Evolutionary conservation across 2,329 filamentous ascomycete genomes (phyloP), one percentile per base, ranked within the genome.

Genomic region (Colletotrichum incanum): DNA sequence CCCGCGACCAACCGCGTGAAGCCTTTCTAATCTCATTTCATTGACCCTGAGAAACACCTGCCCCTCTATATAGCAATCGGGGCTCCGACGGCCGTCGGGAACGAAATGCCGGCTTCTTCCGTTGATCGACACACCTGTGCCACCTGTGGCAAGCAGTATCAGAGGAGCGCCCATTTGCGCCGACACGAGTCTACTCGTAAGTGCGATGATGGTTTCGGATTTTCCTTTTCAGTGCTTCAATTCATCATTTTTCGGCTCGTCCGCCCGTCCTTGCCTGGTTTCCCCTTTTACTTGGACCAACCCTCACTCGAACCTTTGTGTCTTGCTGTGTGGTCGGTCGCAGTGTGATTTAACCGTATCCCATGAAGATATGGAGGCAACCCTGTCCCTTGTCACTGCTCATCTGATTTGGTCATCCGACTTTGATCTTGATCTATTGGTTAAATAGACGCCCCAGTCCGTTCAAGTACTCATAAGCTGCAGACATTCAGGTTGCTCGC

Each of bases 101-200:
- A 16, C 28, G 45, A 58, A 7, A 72, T 72, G 70, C 26, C 59
- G n/a, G 54, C 49, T 28, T 41, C 47, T 49, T 59, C 59, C 39
- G 41, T 54, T 4, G 65, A 55, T 12, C 59, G 59, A 16, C 66
- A 72, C 45, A 60, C 54, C 7, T 77, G 76, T 71, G 63, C 72
- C 26, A 76, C 71, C 31, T 78, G 77, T 55, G 76, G 76, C 12
- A 78, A 76, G 63, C 66, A 73, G 31, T 78, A 78, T 67, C 76
- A 78, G 62, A 73, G 76, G 31, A 78, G 74, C 65, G 75, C 76
- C 31, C 77, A 78, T 61, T 75, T 78, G 23, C 76, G 76, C 31
- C 76, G 77, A 16, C 76, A 78, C 62, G 76, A 78, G 68, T 72
- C 76, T 23, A 78, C 76, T 14, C 77, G 76, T 78, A 62, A 75